phyloP scores from a whole-genome alignment of 306 rosid species.

The Abrus pulchellus region DNA sequence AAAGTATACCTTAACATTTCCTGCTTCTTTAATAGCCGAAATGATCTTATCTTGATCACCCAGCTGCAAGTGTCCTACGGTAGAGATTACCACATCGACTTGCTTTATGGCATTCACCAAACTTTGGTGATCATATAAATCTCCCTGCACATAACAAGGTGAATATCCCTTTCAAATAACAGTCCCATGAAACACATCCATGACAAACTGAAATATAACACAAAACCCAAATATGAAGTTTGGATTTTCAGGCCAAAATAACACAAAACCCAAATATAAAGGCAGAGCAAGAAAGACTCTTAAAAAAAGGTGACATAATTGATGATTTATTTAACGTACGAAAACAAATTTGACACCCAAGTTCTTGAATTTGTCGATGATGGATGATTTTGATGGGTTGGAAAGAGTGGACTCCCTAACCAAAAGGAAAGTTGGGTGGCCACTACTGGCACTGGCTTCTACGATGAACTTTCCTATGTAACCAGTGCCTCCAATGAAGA shows the following conservation, averaged over 20 bases:
- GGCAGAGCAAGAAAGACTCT: no score
- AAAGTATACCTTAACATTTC: conserved; percentile 70
- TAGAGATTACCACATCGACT: conserved; percentile 81
- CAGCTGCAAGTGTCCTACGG: conserved; percentile 55
- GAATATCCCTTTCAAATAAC: no score
- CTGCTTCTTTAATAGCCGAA: conserved; percentile 81
- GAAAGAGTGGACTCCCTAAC: not conserved
- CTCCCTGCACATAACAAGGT: not conserved
- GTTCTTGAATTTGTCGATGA: not conserved
- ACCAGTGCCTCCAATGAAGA: conserved; percentile 72
- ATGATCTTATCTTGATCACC: conserved; percentile 75
- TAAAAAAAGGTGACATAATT: no score
- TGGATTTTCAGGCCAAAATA: no score
- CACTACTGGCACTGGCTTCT: conserved; percentile 55
- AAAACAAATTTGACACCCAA: not conserved
- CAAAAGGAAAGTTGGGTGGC: not conserved
- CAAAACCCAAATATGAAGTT: not conserved
- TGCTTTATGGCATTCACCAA: conserved; percentile 64
- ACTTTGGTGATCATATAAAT: not conserved
- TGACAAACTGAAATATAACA: not conserved
- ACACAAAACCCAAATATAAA: no score
- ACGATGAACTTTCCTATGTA: conserved; percentile 69
- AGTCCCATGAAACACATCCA: not conserved
- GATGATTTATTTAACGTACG: not conserved
- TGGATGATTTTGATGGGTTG: not conserved